phyloP scores from a whole-genome alignment of 495 filamentous ascomycete species.

The Eremomyces bilateralis region DNA sequence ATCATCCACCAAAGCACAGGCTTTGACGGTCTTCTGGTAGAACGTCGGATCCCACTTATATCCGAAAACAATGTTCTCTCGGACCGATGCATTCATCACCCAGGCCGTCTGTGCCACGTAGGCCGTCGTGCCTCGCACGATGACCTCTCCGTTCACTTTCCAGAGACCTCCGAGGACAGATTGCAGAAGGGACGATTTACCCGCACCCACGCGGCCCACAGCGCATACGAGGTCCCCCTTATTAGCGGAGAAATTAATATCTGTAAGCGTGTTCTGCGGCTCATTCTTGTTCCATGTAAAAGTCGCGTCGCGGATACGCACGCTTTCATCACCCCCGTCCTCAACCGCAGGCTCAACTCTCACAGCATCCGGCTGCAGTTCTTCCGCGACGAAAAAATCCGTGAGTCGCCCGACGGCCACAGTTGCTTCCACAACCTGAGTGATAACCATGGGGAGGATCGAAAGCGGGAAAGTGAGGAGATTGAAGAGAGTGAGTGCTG shows the following conservation, averaged over 20 bases:
- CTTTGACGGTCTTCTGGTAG: slow-evolving; percentile 84
- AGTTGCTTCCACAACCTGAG: slow-evolving; percentile 82
- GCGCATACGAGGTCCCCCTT: slow-evolving; percentile 88
- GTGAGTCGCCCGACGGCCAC: slow-evolving; percentile 80
- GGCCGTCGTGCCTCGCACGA: slow-evolving; percentile 57
- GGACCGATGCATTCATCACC: slow-evolving; percentile 96
- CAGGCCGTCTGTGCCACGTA: slow-evolving; percentile 86
- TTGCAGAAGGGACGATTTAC: slow-evolving; percentile 84
- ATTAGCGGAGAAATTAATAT: slow-evolving; percentile 66
- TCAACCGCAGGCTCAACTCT: slow-evolving; percentile 39
- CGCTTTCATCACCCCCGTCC: slow-evolving; percentile 61
- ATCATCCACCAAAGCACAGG: slow-evolving; percentile 80
- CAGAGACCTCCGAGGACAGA: slow-evolving; percentile 74
- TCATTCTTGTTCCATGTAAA: slow-evolving; percentile 89
- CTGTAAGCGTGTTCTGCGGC: slow-evolving; percentile 34
- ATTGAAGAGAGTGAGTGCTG: slow-evolving; percentile 80
- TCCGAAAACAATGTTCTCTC: slow-evolving; percentile 94
- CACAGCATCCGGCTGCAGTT: slow-evolving; percentile 74
- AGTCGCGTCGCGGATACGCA: slow-evolving; percentile 60
- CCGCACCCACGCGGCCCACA: slow-evolving; percentile 83
- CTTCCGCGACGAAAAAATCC: slow-evolving; percentile 67
- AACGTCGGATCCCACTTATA: slow-evolving; percentile 87
- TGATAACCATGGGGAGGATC: slow-evolving; percentile 93
- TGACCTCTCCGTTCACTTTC: slow-evolving; percentile 71
- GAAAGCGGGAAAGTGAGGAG: slow-evolving; percentile 87